Conservation (phyloP, 345 rosid species). For the Syzygium jambos region DNA sequence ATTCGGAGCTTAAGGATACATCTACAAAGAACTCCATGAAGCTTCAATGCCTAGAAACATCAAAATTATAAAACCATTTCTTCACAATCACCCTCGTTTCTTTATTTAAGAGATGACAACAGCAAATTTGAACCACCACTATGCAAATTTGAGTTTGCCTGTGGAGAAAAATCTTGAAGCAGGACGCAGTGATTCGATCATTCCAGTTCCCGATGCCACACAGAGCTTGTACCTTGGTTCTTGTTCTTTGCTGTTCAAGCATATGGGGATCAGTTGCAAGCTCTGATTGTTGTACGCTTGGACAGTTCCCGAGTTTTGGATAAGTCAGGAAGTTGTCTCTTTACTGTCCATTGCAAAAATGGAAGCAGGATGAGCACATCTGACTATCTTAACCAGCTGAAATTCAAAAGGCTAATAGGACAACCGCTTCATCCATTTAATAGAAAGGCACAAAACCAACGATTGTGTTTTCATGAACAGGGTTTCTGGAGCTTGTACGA, state of each 20-base stretch:
- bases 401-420: neutral
- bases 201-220: neutral
- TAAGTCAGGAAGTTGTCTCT: neutral
- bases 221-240: neutral
- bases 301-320: neutral
- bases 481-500: neutral
- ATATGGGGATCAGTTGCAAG: neutral
- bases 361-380: neutral
- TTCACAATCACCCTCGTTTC: neutral
- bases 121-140: neutral
- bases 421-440: neutral
- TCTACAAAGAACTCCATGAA: neutral
- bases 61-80: neutral
- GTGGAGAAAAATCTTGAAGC: neutral
- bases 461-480: neutral
- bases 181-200: neutral
- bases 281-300: neutral
- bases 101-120: neutral
- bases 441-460: neutral
- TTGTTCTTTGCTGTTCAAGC: neutral
- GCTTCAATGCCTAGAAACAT: neutral
- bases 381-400: neutral
- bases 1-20: neutral
- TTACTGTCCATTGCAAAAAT: neutral
- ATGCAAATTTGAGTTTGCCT: neutral